These are phyloP conservation scores for Mucor lusitanicus DNA, from an alignment of 371 early-diverging fungal species.

Conservation along the genomic window DNA sequence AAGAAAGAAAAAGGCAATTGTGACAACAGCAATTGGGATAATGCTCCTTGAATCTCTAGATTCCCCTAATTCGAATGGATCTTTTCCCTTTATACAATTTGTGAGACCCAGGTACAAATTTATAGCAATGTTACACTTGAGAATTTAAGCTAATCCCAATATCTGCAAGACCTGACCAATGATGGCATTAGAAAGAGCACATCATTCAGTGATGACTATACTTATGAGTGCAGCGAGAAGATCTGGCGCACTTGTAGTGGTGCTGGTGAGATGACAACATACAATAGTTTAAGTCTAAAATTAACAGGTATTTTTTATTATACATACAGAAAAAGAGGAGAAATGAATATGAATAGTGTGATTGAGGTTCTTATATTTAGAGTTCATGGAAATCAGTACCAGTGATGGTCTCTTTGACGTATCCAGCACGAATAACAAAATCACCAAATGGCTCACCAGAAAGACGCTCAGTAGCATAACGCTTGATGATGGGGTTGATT, in stretches of 20 bases:
- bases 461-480: conserved; percentile 66
- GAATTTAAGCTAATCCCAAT: neutral
- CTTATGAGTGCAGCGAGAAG: no score
- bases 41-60: neutral
- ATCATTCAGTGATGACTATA: no score
- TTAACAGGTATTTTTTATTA: neutral
- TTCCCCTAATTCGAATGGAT: neutral
- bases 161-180: no score
- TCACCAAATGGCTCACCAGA: conserved; percentile 91
- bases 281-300: neutral
- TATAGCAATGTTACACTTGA: neutral
- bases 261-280: no score
- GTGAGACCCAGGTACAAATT: neutral
- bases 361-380: conserved; percentile 11
- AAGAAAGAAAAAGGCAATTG: no score
- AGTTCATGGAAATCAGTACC: conserved; percentile 75
- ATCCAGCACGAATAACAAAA: conserved; percentile 83
- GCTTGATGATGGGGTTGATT: conserved; percentile 73
- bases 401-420: conserved; percentile 72
- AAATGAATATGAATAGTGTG: neutral
- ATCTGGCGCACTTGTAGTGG: no score
- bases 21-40: no score
- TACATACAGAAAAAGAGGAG: neutral
- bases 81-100: neutral
- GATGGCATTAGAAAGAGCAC: no score